phyloP scores from a whole-genome alignment of 2,329 filamentous ascomycete species.

The Fusarium sp. region DNA sequence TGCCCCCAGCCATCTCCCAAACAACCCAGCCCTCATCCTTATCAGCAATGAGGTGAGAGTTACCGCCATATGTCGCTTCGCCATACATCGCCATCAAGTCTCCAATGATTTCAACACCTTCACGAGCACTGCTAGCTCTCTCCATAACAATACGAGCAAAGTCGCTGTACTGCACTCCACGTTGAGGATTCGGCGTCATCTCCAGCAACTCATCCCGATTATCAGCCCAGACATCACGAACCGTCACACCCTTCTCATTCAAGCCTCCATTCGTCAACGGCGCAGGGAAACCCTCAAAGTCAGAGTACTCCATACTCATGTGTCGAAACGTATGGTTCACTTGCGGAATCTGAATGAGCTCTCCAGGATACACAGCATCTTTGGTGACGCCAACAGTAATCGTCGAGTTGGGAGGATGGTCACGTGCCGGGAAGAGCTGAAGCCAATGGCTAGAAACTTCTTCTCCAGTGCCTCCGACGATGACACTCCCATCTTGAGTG shows the following conservation, averaged over 20 bases:
- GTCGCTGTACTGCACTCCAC: constrained; percentile 36
- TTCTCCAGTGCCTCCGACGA: constrained; percentile 57
- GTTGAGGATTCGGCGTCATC: constrained; percentile 37
- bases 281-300: constrained; percentile 37
- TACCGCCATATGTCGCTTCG: constrained; percentile 36
- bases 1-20: constrained; percentile 38
- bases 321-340: constrained; percentile 36
- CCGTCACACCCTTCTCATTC: constrained; percentile 37
- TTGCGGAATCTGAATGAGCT: constrained; percentile 37
- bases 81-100: constrained; percentile 29
- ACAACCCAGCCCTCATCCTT: constrained; percentile 38
- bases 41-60: constrained; percentile 38
- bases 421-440: constrained; percentile 53
- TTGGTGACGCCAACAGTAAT: constrained; percentile 43
- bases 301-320: constrained; percentile 39
- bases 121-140: constrained; percentile 27
- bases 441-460: constrained; percentile 59
- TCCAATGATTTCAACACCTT: constrained; percentile 33
- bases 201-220: constrained; percentile 36
- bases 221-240: constrained; percentile 38
- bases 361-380: constrained; percentile 30
- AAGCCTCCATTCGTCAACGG: constrained; percentile 35
- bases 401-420: constrained; percentile 52
- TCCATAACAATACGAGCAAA: constrained; percentile 39
- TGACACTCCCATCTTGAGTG: constrained; percentile 53